Base-by-base conservation (phyloP, 2,329 filamentous ascomycete genomes). In the Bipolaris oryzae region DNA sequence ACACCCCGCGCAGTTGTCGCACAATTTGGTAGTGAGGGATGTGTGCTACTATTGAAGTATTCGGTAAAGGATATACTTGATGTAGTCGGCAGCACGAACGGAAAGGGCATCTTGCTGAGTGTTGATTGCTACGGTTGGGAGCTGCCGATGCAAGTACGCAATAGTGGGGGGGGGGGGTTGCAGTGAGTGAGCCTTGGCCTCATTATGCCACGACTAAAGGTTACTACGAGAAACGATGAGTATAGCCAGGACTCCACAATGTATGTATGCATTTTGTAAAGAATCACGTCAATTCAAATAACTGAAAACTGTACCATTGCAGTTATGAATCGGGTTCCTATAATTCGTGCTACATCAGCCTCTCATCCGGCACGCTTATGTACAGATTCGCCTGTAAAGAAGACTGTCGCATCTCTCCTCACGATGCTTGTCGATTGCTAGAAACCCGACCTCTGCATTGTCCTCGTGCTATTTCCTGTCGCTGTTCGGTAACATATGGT, bases 31-130 rank as follows among this genome's bases (percentile, higher is more conserved):
- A 99, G 83, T 0, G 94, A 96, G 3, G 95, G 94, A 76, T 98
- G 94, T 2, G 91, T 92, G 62, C 88, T 85, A 70, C 90, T 94
- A 67, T 80, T 84, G 76, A 96, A 89, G 76, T 83, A 89, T 35
- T 88, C 82, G 20, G 90, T 89, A 73, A 96, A 94, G 50, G 90
- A 88, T 72, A 96, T 89, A 51, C 89, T 86, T 33, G 92, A 96
- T 5, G 94, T 97, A 0, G 94, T 98, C 1, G 95, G 93, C 31
- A 98, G 86, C 10, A 85, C 80, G 71, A 96, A 97, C 11, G 90
- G 89, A 73, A 91, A 98, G 31, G 94, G 93, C 95, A 98, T 98
- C 39, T 59, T 70, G 49, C 37, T 48, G 48, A 34, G 52, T 46
- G 55, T 55, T 11, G 43, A 41, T 46, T 59, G 65, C 53, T 57